Evolutionary conservation across 305 asterid species (phyloP), one percentile per base, ranked within the genome.

Genomic region (Fraxinus latifolia): DNA sequence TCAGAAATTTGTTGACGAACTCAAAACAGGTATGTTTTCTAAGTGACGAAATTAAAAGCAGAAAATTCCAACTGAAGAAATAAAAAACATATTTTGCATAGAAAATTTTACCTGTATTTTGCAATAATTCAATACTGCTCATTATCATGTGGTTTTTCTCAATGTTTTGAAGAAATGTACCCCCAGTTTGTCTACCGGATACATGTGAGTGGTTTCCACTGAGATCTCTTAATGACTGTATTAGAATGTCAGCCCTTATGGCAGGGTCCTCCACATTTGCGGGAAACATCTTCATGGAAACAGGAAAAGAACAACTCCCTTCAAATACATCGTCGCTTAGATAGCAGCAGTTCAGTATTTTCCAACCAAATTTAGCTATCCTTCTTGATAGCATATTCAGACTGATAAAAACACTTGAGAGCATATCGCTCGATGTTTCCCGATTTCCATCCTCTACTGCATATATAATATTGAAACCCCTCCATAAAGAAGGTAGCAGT

Each of bases 191-290:
- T 62, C 74, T 87, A 80, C 70, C 90, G 15, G 82, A 81, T 84
- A 71, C 81, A 74, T 76, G 79, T 3, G 83, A 71, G 81, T 76
- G 80, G 44, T 84, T 91, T 55, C 85, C 89, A 81, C 85, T 81
- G 77, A 96, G 91, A 81, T 88, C 95, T 86, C 94, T 89, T 75
- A 96, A 79, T 3, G 91, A 86, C 87, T 96, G 97, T 81, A 93
- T 84, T 72, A 96, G 78, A 84, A 96, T 91, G 82, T 96, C 98
- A 17, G 97, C 92, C 89, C 99, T 90, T 81, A 93, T 89, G 72
- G 89, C 78, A 79, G 98, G 98, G 83, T 96, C 98, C 87, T 91
- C 97, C 77, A 96, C 92, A 89, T 89, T 91, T 82, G 97, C 96
- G 14, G 99, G 99, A 89, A 96, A 90, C 94, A 96, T 94, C 89